Evolutionary conservation across 1,284 basidiomycete species (phyloP).

Genomic region (Bothia castanella): DNA sequence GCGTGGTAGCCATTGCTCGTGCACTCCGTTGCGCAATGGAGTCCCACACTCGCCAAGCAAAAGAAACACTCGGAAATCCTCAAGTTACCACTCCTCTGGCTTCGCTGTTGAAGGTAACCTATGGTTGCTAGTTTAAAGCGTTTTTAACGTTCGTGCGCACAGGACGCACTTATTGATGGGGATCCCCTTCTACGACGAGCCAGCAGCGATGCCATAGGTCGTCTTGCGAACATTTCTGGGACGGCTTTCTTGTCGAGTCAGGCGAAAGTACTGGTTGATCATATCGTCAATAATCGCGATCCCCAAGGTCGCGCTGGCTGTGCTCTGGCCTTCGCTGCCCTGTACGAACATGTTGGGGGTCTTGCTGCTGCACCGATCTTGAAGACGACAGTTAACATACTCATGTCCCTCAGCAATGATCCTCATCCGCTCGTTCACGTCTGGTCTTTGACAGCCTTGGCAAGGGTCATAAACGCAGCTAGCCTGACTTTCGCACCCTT

Average conservation of each 20-base stretch:
- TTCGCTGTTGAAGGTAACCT: conserved; percentile 72
- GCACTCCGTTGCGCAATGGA: conserved; percentile 63
- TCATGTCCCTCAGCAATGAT: conserved; percentile 94
- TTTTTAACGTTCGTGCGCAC: conserved; percentile 10
- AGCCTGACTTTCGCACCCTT: conserved; percentile 90
- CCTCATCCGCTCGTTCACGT: conserved; percentile 97
- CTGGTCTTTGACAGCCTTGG: conserved; percentile 84
- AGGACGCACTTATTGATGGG: conserved; percentile 81
- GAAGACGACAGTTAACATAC: conserved; percentile 93
- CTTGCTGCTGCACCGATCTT: conserved; percentile 90
- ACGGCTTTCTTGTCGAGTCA: conserved; percentile 84
- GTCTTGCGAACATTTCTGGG: conserved; percentile 80
- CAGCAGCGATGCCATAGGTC: conserved; percentile 89
- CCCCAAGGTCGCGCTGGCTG: conserved; percentile 93
- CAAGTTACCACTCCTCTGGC: conserved; percentile 71
- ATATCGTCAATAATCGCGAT: conserved; percentile 95
- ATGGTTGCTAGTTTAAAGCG: background rate
- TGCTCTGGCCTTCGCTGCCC: conserved; percentile 89
- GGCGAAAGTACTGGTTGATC: conserved; percentile 90
- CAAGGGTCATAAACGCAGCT: conserved; percentile 87
- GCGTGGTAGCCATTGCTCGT: conserved; percentile 76
- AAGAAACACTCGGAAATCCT: conserved; percentile 65
- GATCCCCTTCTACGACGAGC: conserved; percentile 75
- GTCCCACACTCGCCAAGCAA: conserved; percentile 50
- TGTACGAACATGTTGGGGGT: conserved; percentile 91